A percentile compares a stretch with the other conserved stretches of the same genome.
phyloP scores from a whole-genome alignment of 2,329 filamentous ascomycete genomes.

The Mycosphaerella sp. region DNA sequence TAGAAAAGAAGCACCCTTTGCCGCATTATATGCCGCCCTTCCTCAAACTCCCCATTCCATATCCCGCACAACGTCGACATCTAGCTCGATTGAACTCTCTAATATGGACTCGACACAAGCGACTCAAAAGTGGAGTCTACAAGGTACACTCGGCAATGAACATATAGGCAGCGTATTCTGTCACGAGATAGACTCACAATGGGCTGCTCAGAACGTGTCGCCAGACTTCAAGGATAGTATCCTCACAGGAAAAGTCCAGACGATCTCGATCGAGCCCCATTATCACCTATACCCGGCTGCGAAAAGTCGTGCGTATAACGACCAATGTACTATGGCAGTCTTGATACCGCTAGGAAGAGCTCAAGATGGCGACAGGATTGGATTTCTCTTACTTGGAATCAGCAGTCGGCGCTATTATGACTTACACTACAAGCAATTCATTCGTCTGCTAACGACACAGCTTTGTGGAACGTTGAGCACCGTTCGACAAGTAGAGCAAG shows the following conservation, averaged over 20 bases:
- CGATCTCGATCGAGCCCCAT: background rate
- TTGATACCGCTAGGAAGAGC: constrained; percentile 32
- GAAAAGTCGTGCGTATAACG: constrained; percentile 20
- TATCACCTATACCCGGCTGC: constrained; percentile 3
- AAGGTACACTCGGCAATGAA: constrained; percentile 6
- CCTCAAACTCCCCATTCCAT: background rate
- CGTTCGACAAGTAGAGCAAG: constrained; percentile 26
- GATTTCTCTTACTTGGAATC: constrained; percentile 30
- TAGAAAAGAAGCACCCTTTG: constrained; percentile 19
- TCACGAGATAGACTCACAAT: constrained; percentile 6
- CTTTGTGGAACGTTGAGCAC: constrained; percentile 24
- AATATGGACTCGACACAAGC: background rate
- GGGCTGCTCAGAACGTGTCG: constrained; percentile 9
- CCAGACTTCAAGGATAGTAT: constrained; percentile 5
- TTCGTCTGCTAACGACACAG: constrained; percentile 30
- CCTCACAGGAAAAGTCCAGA: constrained; percentile 20
- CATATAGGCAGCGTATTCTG: constrained; percentile 1
- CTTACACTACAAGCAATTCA: constrained; percentile 30
- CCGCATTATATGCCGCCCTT: constrained; percentile 14
- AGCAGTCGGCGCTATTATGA: constrained; percentile 35
- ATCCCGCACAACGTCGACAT: constrained; percentile 4
- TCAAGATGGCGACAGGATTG: constrained; percentile 16
- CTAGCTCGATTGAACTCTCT: background rate
- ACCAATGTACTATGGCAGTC: constrained; percentile 30
- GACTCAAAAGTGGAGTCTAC: constrained; percentile 7